Conservation (phyloP, 2,329 filamentous ascomycete species). For the Arthroderma uncinatum region DNA sequence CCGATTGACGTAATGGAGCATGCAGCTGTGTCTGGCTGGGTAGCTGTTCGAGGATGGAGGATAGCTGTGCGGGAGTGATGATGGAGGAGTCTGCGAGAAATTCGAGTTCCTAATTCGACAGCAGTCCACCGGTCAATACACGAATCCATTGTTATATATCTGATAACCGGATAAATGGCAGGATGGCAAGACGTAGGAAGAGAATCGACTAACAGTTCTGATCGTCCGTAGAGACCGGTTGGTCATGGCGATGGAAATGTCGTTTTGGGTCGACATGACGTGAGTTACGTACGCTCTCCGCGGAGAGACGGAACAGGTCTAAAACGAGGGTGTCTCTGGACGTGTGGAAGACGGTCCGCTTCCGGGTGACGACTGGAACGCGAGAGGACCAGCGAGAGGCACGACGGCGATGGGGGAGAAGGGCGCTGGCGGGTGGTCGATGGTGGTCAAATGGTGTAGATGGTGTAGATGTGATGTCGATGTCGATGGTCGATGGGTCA, state of each 20-base stretch:
- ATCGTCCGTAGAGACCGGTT: conserved; percentile 80
- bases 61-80: conserved; percentile 64
- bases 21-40: conserved; percentile 42
- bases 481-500: background rate
- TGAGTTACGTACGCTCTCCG: background rate
- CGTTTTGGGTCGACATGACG: conserved; percentile 26
- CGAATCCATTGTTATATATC: too few species aligned
- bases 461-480: background rate
- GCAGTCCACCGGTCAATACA: background rate
- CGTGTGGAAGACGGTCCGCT: background rate
- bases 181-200: too few species aligned
- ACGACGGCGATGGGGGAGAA: background rate
- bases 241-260: conserved; percentile 46
- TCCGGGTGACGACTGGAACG: background rate
- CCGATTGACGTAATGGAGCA: conserved; percentile 19
- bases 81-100: conserved; percentile 72
- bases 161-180: too few species aligned
- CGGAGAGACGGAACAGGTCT: background rate
- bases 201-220: conserved; percentile 55
- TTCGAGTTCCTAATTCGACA: conserved; percentile 70
- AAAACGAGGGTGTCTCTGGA: background rate
- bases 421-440: background rate
- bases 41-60: conserved; percentile 61
- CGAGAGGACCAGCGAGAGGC: background rate
- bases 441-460: too few species aligned